A percentile compares a stretch with the other conserved stretches of the same genome.
Conservation (phyloP, 73 alveolate genomes). For the Tetrahymena thermophila region DNA sequence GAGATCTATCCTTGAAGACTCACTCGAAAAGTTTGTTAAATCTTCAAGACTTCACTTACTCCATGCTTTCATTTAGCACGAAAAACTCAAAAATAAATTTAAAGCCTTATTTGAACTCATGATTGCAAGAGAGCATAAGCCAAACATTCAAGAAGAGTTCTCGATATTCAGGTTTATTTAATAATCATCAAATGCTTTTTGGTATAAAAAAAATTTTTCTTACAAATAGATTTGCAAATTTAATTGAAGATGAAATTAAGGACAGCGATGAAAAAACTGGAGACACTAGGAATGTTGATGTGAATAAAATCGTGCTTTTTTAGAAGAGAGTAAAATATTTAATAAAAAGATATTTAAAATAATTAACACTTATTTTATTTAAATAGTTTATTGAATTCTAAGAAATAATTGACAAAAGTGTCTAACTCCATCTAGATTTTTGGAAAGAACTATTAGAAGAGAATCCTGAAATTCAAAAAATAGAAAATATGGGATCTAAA, state of each 20-base stretch:
- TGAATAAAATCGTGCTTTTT: slow-evolving; percentile 5
- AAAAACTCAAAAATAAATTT: slow-evolving; percentile 21
- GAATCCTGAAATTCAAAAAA: slow-evolving; percentile 27
- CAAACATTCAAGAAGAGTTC: slow-evolving; percentile 15
- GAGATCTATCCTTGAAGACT: neutral
- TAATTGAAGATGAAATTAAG: slow-evolving; percentile 15
- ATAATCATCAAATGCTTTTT: no score
- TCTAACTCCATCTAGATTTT: slow-evolving; percentile 22
- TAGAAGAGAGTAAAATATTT: neutral
- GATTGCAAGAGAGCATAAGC: neutral
- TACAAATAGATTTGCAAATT: neutral
- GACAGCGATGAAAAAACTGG: slow-evolving; percentile 36
- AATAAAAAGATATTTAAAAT: neutral
- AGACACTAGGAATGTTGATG: slow-evolving; percentile 18
- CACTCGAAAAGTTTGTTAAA: slow-evolving; percentile 9
- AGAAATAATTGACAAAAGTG: slow-evolving; percentile 13
- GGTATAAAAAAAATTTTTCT: neutral
- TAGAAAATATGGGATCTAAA: slow-evolving; percentile 11
- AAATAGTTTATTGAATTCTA: slow-evolving; percentile 21
- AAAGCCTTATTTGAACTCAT: slow-evolving; percentile 5
- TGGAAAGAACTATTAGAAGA: slow-evolving; percentile 28
- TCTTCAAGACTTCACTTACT: slow-evolving; percentile 2
- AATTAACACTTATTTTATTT: neutral
- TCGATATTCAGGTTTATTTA: neutral
- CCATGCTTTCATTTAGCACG: neutral